Evolutionary conservation across 371 early-diverging fungal genomes (phyloP), one percentile per base, ranked within the genome.

Genomic region (Mucor racemosus): DNA sequence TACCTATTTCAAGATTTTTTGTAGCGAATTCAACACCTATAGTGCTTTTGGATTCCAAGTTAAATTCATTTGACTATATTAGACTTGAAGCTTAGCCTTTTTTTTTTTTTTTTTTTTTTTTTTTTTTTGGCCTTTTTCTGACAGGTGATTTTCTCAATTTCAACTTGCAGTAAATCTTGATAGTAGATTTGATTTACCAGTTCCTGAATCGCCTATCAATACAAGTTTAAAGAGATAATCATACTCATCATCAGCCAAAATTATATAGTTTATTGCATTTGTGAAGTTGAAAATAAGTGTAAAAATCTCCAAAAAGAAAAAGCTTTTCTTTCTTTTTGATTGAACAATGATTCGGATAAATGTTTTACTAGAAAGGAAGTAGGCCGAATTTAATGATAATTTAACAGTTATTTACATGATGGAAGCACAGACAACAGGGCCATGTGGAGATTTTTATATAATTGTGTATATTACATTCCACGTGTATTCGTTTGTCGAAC

Each of bases 161-260:
- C 26, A 4, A 66, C 68, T 46, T 78, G 70, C 73, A 19, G 99
- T 98, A 77, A 99, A 98, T 69, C 98, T 91, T 66, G 95, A 91
- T 61, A 99, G 90, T 33, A 99, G 91, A 82, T 99, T 99, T 72
- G 99, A 98, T 83, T 99, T 99, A 67, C 99, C 99, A 71, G 99
- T 99, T 36, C 99, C 98, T 15, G 99, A 97, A 80, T 99, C 99
- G 48, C 99, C 99, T 84, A 99, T 99, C 58, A 99, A 88, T 11
- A 99, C 99, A 81, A 99, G 54, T 35, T 69, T 69, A n/a, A 69
- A 66, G 63, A 73, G 63, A 33, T 62, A 56, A 61, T 65, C 66
- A 62, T 70, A 70, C n/a, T 70, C 70, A 39, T 70, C 70, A 40
- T 62, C 57, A 26, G 26, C 3, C 3, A 26, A 26, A 1, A 26